A percentile compares a stretch with the other conserved stretches of the same genome.
phyloP scores from a whole-genome alignment of 176 grass and related monocot species.

The Alopecurus myosuroides region DNA sequence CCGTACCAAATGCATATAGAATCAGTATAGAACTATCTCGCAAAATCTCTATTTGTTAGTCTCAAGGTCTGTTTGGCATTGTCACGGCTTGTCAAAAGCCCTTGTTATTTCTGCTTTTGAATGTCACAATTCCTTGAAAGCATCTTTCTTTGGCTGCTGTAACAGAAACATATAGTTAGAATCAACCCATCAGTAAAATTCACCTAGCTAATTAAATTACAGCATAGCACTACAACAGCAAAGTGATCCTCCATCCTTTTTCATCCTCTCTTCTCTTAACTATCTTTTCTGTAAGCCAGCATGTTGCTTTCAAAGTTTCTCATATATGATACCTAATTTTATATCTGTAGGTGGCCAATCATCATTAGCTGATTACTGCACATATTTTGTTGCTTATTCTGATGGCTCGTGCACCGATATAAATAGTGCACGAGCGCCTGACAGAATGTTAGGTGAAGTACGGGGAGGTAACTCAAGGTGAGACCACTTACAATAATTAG shows the following conservation, averaged over 20 bases:
- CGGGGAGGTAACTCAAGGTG: constrained; percentile 94
- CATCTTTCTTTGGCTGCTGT: neutral
- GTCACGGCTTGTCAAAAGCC: neutral
- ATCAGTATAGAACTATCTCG: neutral
- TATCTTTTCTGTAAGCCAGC: constrained; percentile 8
- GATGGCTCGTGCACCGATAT: constrained; percentile 98
- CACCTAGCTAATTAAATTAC: constrained; percentile 8
- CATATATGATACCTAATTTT: constrained; percentile 5
- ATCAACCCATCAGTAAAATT: neutral
- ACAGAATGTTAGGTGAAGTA: constrained; percentile 96
- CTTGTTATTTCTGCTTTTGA: neutral
- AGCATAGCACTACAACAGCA: neutral
- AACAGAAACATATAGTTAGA: neutral
- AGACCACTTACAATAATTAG: neutral
- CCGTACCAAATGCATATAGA: neutral
- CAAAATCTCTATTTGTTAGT: neutral
- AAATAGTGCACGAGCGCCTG: constrained; percentile 90
- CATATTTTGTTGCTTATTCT: constrained; percentile 98
- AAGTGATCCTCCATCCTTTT: neutral
- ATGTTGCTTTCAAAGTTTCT: neutral
- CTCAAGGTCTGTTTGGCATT: neutral
- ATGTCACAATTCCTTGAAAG: neutral
- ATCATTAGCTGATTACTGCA: constrained; percentile 99
- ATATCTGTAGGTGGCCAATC: constrained; percentile 80
- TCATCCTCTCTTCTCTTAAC: neutral